These are phyloP conservation scores for Verticillium nubilum DNA, from an alignment of 2,329 filamentous ascomycete species.

Conservation along the genomic window DNA sequence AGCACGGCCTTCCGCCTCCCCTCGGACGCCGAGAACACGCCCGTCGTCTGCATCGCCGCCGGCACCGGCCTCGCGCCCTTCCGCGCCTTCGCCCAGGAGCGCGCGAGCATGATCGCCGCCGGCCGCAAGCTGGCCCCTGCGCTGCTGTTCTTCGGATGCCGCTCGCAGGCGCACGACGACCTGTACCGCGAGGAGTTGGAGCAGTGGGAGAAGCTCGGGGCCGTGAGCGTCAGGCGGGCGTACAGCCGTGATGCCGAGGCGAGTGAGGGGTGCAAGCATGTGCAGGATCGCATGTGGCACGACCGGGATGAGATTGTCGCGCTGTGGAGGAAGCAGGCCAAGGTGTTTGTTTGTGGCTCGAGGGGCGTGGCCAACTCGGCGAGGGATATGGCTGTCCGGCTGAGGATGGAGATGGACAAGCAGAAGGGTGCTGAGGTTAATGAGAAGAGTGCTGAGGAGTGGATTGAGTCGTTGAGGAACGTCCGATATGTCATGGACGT, in stretches of 20 bases:
- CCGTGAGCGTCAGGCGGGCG: conserved; percentile 54
- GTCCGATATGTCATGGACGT: conserved; percentile 56
- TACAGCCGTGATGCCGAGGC: conserved; percentile 36
- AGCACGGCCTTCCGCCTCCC: conserved; percentile 37
- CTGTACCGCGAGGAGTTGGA: conserved; percentile 38
- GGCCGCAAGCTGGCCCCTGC: conserved; percentile 31
- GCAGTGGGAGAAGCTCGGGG: conserved; percentile 38
- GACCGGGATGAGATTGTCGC: conserved; percentile 22
- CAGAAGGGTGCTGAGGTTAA: conserved; percentile 22
- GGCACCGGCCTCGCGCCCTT: conserved; percentile 31
- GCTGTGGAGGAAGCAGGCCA: conserved; percentile 34
- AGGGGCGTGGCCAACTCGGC: conserved; percentile 35
- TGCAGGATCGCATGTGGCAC: conserved; percentile 36
- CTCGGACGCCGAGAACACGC: conserved; percentile 25
- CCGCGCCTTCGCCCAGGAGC: conserved; percentile 14
- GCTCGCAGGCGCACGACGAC: conserved; percentile 33
- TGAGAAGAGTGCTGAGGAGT: conserved; percentile 34
- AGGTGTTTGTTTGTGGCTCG: conserved; percentile 58
- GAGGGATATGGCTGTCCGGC: conserved; percentile 20
- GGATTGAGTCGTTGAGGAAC: conserved; percentile 46
- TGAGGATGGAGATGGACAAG: conserved; percentile 16
- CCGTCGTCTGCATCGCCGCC: conserved; percentile 36
- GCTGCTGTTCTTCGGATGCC: conserved; percentile 45
- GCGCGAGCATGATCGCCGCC: conserved; percentile 34
- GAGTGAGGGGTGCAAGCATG: conserved; percentile 42